These are phyloP conservation scores for Candida cerambycidarum DNA, from an alignment of 805 yeast genomes.

Conservation along the genomic window DNA sequence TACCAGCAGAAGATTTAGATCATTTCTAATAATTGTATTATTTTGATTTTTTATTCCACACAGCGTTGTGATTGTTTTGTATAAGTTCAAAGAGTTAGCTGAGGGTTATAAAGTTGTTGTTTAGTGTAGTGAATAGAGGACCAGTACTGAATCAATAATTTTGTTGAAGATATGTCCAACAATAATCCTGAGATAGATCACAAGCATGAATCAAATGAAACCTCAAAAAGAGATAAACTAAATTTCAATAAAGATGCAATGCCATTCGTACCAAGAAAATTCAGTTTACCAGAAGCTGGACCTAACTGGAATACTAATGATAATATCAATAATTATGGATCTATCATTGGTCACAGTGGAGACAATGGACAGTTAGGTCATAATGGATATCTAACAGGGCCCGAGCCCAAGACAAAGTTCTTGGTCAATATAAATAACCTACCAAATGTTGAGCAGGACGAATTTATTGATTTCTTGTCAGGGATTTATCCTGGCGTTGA, in stretches of 20 bases:
- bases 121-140: no score
- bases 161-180: background rate
- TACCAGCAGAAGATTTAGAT: conserved; percentile 5
- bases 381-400: no score
- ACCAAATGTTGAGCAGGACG: conserved; percentile 11
- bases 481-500: background rate
- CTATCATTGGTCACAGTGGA: background rate
- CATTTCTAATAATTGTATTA: background rate
- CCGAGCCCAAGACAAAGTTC: background rate
- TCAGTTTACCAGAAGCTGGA: conserved; percentile 4
- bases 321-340: background rate
- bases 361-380: background rate
- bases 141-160: no score
- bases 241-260: conserved; percentile 21
- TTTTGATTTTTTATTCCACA: background rate
- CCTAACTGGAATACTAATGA: background rate
- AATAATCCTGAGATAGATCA: background rate
- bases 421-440: conserved; percentile 1
- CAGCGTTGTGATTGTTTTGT: no score
- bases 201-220: background rate
- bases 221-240: background rate
- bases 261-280: conserved; percentile 20
- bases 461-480: conserved; percentile 18
- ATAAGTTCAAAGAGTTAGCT: background rate
- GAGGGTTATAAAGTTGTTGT: background rate